Evolutionary conservation across 768 basidiomycete genomes (phyloP).

Genomic region (Boletus bicolor): DNA sequence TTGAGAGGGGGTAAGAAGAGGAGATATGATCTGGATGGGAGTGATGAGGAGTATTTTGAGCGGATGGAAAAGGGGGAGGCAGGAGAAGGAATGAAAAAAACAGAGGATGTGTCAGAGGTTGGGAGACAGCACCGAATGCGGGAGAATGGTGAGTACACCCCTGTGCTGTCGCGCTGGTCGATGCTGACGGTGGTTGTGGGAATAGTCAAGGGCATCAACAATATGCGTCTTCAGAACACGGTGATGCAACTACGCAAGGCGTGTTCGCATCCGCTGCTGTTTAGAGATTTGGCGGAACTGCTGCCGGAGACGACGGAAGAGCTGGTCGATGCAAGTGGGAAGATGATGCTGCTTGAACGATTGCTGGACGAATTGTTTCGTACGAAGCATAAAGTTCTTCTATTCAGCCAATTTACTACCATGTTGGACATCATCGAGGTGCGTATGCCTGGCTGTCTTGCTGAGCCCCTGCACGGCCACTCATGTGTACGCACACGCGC

Average conservation of each 20-base stretch:
- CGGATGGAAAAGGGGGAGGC: slow-evolving; percentile 51
- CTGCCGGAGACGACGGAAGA: slow-evolving; percentile 66
- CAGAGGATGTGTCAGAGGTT: slow-evolving; percentile 48
- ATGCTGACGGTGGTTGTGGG: neutral
- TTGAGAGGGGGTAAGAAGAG: slow-evolving; percentile 38
- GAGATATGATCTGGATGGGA: slow-evolving; percentile 54
- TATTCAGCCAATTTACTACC: slow-evolving; percentile 92
- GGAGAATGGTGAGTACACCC: slow-evolving; percentile 51
- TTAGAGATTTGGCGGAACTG: slow-evolving; percentile 42
- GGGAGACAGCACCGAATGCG: slow-evolving; percentile 58
- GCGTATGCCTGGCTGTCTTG: slow-evolving; percentile 8
- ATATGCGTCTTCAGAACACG: slow-evolving; percentile 89
- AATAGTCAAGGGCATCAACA: slow-evolving; percentile 80
- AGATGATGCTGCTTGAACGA: slow-evolving; percentile 95
- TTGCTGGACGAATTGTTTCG: slow-evolving; percentile 79
- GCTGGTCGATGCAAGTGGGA: slow-evolving; percentile 83
- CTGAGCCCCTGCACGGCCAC: neutral
- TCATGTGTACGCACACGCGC: neutral
- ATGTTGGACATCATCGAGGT: slow-evolving; percentile 97
- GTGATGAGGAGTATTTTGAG: slow-evolving; percentile 63
- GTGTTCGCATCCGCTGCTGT: slow-evolving; percentile 89
- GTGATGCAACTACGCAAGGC: slow-evolving; percentile 98
- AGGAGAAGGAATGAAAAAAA: slow-evolving; percentile 33
- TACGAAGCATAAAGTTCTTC: slow-evolving; percentile 77
- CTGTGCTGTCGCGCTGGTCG: neutral